A percentile compares a stretch with the other conserved stretches of the same genome.
These are phyloP conservation scores for Globisporangium cystogenes DNA, from an alignment of 352 stramenopile genomes.

Conservation along the genomic window DNA sequence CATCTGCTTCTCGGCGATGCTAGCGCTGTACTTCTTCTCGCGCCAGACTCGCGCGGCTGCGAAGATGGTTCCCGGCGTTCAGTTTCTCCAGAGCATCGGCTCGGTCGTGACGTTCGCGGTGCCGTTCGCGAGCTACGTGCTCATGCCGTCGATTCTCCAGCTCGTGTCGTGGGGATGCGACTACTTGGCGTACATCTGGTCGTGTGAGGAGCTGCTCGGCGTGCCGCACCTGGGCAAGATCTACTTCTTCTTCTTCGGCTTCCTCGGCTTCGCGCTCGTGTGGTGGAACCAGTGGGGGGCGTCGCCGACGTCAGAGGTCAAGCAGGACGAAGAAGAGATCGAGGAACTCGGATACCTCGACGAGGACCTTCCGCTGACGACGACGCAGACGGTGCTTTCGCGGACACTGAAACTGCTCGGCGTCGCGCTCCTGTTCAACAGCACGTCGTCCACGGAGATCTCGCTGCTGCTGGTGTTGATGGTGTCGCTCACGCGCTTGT, in stretches of 20 bases:
- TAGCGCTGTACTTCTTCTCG: conserved; percentile 77
- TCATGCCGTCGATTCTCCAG: conserved; percentile 70
- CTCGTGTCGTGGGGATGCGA: conserved; percentile 47
- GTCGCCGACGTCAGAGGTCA: conserved; percentile 32
- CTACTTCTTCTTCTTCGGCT: conserved; percentile 76
- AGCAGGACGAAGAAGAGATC: conserved; percentile 57
- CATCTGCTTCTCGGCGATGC: conserved; percentile 69
- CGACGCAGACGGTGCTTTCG: conserved; percentile 54
- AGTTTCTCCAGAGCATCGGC: conserved; percentile 64
- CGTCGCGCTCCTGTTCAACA: conserved; percentile 72
- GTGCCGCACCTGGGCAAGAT: conserved; percentile 83
- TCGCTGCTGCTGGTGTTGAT: conserved; percentile 69
- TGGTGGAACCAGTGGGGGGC: conserved; percentile 87
- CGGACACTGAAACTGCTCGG: conserved; percentile 51
- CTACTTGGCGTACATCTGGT: conserved; percentile 68
- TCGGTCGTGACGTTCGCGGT: conserved; percentile 66
- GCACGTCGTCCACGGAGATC: conserved; percentile 72
- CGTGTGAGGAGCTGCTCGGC: conserved; percentile 59
- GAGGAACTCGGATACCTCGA: conserved; percentile 67
- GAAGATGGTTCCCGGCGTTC: conserved; percentile 63
- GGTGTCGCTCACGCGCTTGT: conserved; percentile 59
- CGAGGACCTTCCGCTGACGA: conserved; percentile 57
- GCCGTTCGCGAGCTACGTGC: conserved; percentile 69
- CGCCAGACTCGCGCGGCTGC: conserved; percentile 64
- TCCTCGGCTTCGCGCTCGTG: conserved; percentile 64